Conservation (phyloP, 2,329 filamentous ascomycete species). For the Apiospora saccharicola region DNA sequence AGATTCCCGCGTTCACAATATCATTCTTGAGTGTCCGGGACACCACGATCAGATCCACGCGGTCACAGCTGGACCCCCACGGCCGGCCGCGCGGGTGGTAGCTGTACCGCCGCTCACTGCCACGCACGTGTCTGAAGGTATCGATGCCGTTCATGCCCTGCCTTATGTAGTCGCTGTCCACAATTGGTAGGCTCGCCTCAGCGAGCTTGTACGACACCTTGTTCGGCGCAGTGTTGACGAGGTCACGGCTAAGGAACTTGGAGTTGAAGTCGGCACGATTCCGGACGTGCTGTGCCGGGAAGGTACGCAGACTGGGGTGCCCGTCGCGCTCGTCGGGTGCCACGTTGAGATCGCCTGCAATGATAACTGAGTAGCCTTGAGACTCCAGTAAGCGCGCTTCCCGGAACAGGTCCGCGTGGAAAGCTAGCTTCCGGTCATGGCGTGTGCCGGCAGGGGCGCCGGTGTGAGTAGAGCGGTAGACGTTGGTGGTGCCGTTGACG, state of each 20-base stretch:
- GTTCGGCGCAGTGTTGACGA: conserved; percentile 30
- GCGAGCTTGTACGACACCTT: conserved; percentile 29
- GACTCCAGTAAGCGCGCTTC: conserved; percentile 52
- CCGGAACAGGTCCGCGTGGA: conserved; percentile 53
- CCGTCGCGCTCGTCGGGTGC: conserved; percentile 46
- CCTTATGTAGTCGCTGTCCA: conserved; percentile 33
- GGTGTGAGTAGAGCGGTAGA: conserved; percentile 52
- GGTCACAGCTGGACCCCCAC: conserved; percentile 60
- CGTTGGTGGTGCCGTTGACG: conserved; percentile 58
- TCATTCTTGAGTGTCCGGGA: conserved; percentile 45
- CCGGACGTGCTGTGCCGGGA: conserved; percentile 53
- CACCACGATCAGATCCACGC: conserved; percentile 59
- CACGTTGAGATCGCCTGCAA: conserved; percentile 62
- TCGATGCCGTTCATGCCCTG: conserved; percentile 48
- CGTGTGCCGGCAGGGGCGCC: conserved; percentile 52
- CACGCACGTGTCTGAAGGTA: conserved; percentile 55
- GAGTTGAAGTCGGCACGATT: conserved; percentile 59
- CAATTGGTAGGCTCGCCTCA: no score
- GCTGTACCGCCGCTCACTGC: conserved; percentile 52
- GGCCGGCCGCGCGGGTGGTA: conserved; percentile 52
- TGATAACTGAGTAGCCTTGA: conserved; percentile 51
- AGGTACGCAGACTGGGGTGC: conserved; percentile 53
- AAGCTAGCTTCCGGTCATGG: conserved; percentile 58
- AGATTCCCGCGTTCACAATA: conserved; percentile 40
- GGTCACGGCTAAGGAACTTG: conserved; percentile 50